Conservation (phyloP, 2,329 filamentous ascomycete species). For the Arachnomyces sp. region DNA sequence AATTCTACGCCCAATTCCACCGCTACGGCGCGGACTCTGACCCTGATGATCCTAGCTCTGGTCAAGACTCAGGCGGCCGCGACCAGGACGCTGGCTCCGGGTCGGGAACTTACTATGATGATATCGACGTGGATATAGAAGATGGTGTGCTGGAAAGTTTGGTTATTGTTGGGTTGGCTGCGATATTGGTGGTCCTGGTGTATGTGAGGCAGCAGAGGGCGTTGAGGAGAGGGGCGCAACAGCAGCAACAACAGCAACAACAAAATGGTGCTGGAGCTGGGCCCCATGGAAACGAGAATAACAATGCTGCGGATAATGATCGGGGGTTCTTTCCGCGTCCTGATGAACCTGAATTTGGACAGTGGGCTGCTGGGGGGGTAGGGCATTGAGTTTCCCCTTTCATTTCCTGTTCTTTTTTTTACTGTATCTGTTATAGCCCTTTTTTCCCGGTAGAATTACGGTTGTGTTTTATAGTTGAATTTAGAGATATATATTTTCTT, state of each 20-base stretch:
- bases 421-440: no score
- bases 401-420: no score
- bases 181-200: slow-evolving; percentile 66
- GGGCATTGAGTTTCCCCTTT: slow-evolving; percentile 48
- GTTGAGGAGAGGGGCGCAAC: slow-evolving; percentile 35
- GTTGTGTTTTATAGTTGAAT: no score
- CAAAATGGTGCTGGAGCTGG: slow-evolving; percentile 19
- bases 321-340: slow-evolving; percentile 58
- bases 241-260: slow-evolving; percentile 31
- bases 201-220: slow-evolving; percentile 72
- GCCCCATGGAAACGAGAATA: slow-evolving; percentile 15
- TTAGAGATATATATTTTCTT: no score
- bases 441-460: no score
- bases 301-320: slow-evolving; percentile 21
- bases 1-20: slow-evolving; percentile 57
- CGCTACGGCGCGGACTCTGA: slow-evolving; percentile 46
- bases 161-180: slow-evolving; percentile 70
- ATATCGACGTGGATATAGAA: slow-evolving; percentile 57
- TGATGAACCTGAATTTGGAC: slow-evolving; percentile 59
- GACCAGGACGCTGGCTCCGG: slow-evolving; percentile 25
- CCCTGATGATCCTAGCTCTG: slow-evolving; percentile 17
- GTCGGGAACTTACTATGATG: slow-evolving; percentile 51
- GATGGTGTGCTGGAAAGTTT: slow-evolving; percentile 78
- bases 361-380: slow-evolving; percentile 62
- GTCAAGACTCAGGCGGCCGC: slow-evolving; percentile 9